Evolutionary conservation across 2,329 filamentous ascomycete species (phyloP), one percentile per base, ranked within the genome.

Genomic region (Fusarium pseudocircinatum): DNA sequence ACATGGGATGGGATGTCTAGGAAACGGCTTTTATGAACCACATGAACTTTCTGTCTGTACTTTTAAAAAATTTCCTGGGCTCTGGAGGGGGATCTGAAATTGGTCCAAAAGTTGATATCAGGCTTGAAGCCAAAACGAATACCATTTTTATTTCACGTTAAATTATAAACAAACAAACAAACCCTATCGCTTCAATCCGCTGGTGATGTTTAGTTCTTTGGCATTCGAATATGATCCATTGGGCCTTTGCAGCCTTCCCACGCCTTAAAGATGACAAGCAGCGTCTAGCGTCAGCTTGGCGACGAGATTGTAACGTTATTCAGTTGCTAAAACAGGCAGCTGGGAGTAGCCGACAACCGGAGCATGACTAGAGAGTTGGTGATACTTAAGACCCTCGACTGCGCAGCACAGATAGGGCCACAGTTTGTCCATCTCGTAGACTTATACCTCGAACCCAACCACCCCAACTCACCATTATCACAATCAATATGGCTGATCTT

Each of bases 401-500:
- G 28, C 26, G 24, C 24, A 44, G 42, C 52, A 40, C 22, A 28
- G 32, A 53, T 22, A 54, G 34, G 14, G 18, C 32, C 39, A 64
- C 44, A 43, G 47, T 30, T 22, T n/a, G 26, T 47, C 42, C 34
- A 32, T 43, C 26, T 16, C 46, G 20, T 37, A 37, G 42, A 40
- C 36, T 16, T 22, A 28, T 20, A 14, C 8, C 24, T 47, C 32
- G 24, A 37, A 32, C 11, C 26, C 26, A 36, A 39, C 11, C 28
- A 20, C 18, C 40, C 16, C 13, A 32, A 6, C 14, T 44, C 20
- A 22, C 14, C 15, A 28, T 32, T 40, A 37, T 12, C 30, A 66
- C 56, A 24, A 9, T 39, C 69, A 77, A 61, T 61, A 90, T 90
- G 89, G 86, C 89, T 49, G 87, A 89, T 78, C 81, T 85, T 13